Base-by-base conservation (phyloP, 495 filamentous ascomycete genomes). In the Neurospora sp. region DNA sequence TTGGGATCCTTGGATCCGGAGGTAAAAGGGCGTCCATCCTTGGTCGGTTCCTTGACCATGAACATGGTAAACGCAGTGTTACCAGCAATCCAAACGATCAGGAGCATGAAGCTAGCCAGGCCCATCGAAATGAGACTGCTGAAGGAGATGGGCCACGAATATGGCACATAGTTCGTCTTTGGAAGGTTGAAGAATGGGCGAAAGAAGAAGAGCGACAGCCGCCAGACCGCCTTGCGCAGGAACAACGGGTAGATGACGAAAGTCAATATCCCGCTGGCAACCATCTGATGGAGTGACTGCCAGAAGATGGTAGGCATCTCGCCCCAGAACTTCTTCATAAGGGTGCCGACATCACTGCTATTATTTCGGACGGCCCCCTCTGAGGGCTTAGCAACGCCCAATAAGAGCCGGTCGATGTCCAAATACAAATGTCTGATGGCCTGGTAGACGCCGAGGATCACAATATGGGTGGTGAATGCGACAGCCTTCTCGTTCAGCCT, bases 401-500 rank as follows among this genome's bases (percentile, higher is more conserved):
- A 81, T 16, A 85, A 78, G 40, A 97, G 81, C 46, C 86, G 86
- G 80, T 97, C 94, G 76, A 90, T 90, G 78, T 98, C 95, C 72
- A 83, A 85, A 74, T 85, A 88, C 18, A 97, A 82, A 77, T 99
- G 96, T 39, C 86, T 73, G 12, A 86, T 74, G 2, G 92, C 88
- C 82, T 97, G 93, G 31, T 85, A 82, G 44, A 92, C 75, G 6
- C 92, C 94, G 20, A 95, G 83, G 1, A 89, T 80, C 7, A 92
- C 74, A 72, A 95, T 87, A 76, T 91, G 88, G 54, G 88, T 88
- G 10, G 92, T 89, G 20, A 98, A 84, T 81, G 94, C 97, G 40
- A 99, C 86, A 1, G 93, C 89, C 75, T 92, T 86, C 82, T 99
- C 96, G 80, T 99, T 99, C 74, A 98, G 81, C n/a, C 88, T 87